Evolutionary conservation across 1,284 basidiomycete genomes (phyloP).

Genomic region (Leccinum pachyderme): DNA sequence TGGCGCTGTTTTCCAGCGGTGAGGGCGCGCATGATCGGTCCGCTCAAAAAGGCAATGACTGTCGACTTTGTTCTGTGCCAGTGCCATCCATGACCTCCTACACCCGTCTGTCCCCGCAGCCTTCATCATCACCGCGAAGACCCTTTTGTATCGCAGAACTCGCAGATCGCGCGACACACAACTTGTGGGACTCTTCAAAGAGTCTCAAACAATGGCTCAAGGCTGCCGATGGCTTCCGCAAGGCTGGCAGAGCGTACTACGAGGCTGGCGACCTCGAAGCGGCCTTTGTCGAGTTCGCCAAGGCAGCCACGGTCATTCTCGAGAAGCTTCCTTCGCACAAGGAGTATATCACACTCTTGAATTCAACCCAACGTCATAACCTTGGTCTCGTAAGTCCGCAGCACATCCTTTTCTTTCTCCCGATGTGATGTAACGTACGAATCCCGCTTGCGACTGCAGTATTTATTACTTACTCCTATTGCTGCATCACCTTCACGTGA

Average conservation of each 20-base stretch:
- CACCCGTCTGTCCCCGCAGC: conserved; percentile 23
- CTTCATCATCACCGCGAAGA: conserved; percentile 24
- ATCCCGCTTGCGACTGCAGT: neutral
- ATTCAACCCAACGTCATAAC: conserved; percentile 36
- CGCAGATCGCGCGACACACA: conserved; percentile 33
- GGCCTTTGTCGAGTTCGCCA: conserved; percentile 40
- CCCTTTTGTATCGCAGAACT: conserved; percentile 37
- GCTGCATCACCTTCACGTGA: neutral
- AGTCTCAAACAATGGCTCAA: conserved; percentile 38
- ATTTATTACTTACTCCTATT: neutral
- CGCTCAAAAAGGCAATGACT: conserved; percentile 24
- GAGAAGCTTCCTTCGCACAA: conserved; percentile 42
- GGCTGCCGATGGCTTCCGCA: conserved; percentile 36
- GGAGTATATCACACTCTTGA: conserved; percentile 36
- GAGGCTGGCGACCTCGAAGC: conserved; percentile 33
- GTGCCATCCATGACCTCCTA: conserved; percentile 28
- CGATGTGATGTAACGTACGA: conserved; percentile 5
- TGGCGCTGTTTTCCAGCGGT: conserved; percentile 20
- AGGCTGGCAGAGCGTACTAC: conserved; percentile 28
- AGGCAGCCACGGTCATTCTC: conserved; percentile 43
- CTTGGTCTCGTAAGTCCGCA: conserved; percentile 38
- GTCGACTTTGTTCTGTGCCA: conserved; percentile 1
- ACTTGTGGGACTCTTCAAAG: conserved; percentile 36
- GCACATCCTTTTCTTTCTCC: neutral
- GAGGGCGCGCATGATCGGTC: conserved; percentile 17